Base-by-base conservation (phyloP, 2,329 filamentous ascomycete genomes). In the Pseudonectria buxi region DNA sequence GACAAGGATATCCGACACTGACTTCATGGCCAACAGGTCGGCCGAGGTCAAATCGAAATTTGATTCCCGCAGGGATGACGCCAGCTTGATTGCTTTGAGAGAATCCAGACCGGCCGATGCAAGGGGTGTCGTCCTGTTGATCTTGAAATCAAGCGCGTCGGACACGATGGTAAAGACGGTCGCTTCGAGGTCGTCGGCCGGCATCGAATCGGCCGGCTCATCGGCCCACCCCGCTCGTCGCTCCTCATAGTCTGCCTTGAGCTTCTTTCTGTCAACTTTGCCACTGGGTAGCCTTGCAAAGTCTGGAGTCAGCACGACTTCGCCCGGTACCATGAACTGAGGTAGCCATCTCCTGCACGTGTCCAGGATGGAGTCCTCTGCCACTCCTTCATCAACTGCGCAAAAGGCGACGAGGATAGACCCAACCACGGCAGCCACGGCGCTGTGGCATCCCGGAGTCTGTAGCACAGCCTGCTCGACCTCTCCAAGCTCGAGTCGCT, bases 271-370 rank as follows among this genome's bases (percentile, higher is more conserved):
- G 51, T 95, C 83, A 11, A 89, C 71, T 53, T 95, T 95, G 1
- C 89, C 89, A 1, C 87, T 94, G 3, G 87, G 69, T 14, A 95
- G 64, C 34, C 81, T 78, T 1, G 87, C 87, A 37, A 95, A 80
- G 7, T 71, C 65, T 1, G 68, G 46, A 43, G 83, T 62, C 2
- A 83, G 51, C 1, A 86, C 58, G 15, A 94, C 64, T 41, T 94
- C 83, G 4, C 74, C 72, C 0, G 89, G 89, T 2, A 94, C 63
- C 89, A 95, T 95, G 54, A 81, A 92, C 4, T 70, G 68, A 0
- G 88, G 86, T 2, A 95, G 68, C 86, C 87, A 94, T 33, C 71
- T 68, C 33, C 69, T 71, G 58, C 86, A 94, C 4, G 68, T 72
- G 12, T 68, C 54, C 24, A 74, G 51, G 10, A 94, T 64, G 57